A percentile compares a stretch with the other conserved stretches of the same genome.
These are phyloP conservation scores for Neoboletus brunneissimus DNA, from an alignment of 768 basidiomycete species.

Conservation along the genomic window DNA sequence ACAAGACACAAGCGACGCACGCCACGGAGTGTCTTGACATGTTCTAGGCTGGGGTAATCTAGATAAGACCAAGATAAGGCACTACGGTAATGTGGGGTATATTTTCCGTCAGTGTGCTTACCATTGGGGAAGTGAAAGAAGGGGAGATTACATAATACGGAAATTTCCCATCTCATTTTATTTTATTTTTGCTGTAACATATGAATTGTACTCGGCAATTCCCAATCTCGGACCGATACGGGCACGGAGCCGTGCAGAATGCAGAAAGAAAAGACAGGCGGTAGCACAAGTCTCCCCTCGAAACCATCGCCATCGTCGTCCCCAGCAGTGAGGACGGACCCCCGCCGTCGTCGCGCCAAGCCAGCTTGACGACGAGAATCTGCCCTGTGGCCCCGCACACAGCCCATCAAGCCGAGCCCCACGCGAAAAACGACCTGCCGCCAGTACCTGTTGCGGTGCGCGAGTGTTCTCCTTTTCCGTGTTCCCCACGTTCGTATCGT, in stretches of 20 bases:
- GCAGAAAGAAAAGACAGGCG: slow-evolving; percentile 5
- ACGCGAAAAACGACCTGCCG: neutral
- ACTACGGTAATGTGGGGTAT: slow-evolving; percentile 22
- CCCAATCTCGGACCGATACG: slow-evolving; percentile 27
- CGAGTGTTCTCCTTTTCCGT: slow-evolving; percentile 10
- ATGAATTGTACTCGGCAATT: slow-evolving; percentile 9
- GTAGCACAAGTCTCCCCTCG: neutral
- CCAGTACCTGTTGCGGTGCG: neutral
- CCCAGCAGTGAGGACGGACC: neutral
- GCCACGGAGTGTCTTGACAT: neutral
- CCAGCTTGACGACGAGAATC: neutral
- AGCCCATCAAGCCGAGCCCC: slow-evolving; percentile 3
- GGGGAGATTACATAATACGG: slow-evolving; percentile 13
- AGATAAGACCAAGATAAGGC: slow-evolving; percentile 26
- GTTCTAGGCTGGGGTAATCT: slow-evolving; percentile 28
- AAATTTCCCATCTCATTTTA: neutral
- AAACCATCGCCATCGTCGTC: slow-evolving; percentile 12
- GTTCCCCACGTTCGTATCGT: slow-evolving; percentile 26
- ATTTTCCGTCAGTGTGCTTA: neutral
- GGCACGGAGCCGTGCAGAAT: slow-evolving; percentile 19
- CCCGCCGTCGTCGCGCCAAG: neutral
- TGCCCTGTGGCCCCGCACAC: neutral
- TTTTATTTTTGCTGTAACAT: neutral
- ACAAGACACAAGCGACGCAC: neutral
- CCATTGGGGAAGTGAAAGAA: neutral